Evolutionary conservation across 192 early-diverging fungal genomes (phyloP), one percentile per base, ranked within the genome.

Genomic region (Umbelopsis vinacea): DNA sequence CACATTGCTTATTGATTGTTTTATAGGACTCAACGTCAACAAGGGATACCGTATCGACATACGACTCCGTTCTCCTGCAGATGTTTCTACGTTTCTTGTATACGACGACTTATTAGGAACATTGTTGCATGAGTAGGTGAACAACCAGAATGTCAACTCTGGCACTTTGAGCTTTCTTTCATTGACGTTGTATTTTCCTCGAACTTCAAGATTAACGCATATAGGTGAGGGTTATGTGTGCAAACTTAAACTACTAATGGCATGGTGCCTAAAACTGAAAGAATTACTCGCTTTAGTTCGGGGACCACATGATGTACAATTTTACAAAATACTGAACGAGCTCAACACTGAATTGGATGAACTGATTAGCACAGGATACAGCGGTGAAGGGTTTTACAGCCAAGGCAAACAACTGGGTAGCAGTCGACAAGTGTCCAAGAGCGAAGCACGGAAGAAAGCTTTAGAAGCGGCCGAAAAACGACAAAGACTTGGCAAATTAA

Each of bases 11-110:
- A n/a, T n/a, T 29, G 29, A 29, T 29, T 29, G 3, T 37, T 68
- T 12, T 63, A 45, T 84, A 67, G 93, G 93, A 8, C 72, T 90
- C 47, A 94, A 94, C 76, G 78, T 86, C n/a, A 90, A 93, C 82
- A 71, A 78, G 22, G 91, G 92, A 4, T 67, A 75, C 22, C 85
- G 86, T 70, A 93, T 94, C 69, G 73, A 80, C 40, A 77, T 95
- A 24, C 80, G 93, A n/a, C 73, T 95, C 52, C 82, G 93, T 23
- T 76, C 75, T 26, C 77, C 81, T 43, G 72, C 77, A 52, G 83
- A 90, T 67, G 75, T 84, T n/a, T 80, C 43, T 4, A 12, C 22
- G 15, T 93, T 94, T 80, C 71, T 86, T 15, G 81, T 84, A 26
- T 89, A 86, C 50, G 79, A 91, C 47, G 82, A 85, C 50, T 70